Evolutionary conservation across 345 rosid genomes (phyloP), one percentile per base, ranked within the genome.

Genomic region (Eucalyptus curtisii): DNA sequence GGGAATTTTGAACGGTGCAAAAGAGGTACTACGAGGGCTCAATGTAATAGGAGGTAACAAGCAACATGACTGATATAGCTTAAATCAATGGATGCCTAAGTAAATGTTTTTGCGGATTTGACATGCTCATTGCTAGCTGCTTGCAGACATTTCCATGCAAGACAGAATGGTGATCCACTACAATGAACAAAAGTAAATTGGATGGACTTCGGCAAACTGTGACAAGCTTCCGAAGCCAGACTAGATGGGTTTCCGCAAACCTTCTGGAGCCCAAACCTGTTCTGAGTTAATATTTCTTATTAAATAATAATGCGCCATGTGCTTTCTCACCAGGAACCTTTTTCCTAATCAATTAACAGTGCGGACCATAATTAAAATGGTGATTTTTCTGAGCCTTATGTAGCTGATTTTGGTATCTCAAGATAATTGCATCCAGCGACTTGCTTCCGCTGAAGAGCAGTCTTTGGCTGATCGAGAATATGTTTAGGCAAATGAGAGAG

Each of bases 101-200:
- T 19, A 48, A 48, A 33, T 71, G 27, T 12, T 88, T 16, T 59
- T 8, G 57, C 25, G 8, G 8, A 14, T 85, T 47, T 85, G 86
- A 47, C 49, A 25, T 42, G 31, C 86, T 85, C 17, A 27, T 27
- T 24, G 86, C 52, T 48, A 48, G 55, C 37, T 37, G 49, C 47
- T 79, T n/a, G 85, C 53, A 82, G 90, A 89, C 87, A 87, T 89
- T 87, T 48, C 89, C 4, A 45, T 96, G 93, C 96, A 91, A 91
- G 96, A 93, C 49, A 92, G 92, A 87, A 88, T 95, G 94, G 93
- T 97, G 86, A 89, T 95, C 81, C 96, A 94, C 53, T 97, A 97
- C 95, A 95, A 95, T n/a, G 98, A 95, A 92, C 92, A 91, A 91
- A 91, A 92, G 90, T 94, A 86, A 89, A 91, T 96, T 13, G 97